Conservation (phyloP, 1,284 basidiomycete species). For the Austroboletus novae-zelandiae region DNA sequence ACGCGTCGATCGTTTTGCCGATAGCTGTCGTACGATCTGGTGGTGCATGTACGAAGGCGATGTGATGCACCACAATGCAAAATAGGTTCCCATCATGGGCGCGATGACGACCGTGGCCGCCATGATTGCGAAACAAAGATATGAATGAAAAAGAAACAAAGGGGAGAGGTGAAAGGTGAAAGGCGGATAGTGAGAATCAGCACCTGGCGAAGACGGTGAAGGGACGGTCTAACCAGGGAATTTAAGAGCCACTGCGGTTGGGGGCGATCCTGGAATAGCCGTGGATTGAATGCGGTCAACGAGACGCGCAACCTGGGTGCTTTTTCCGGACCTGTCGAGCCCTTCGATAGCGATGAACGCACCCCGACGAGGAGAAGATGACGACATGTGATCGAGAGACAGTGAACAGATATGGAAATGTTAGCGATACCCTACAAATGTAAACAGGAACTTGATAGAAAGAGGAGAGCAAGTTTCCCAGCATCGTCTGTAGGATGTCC, state of each 20-base stretch:
- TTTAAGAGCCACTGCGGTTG: constrained; percentile 57
- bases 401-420: neutral
- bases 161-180: neutral
- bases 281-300: constrained; percentile 29
- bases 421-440: too few species aligned
- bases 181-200: neutral
- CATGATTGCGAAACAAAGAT: too few species aligned
- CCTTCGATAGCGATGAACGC: constrained; percentile 92
- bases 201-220: neutral
- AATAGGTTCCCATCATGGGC: neutral
- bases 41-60: neutral
- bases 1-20: constrained; percentile 92
- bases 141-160: neutral
- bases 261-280: constrained; percentile 30
- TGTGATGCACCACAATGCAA: neutral
- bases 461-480: too few species aligned
- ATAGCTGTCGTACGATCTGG: constrained; percentile 90
- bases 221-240: constrained; percentile 72
- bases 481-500: too few species aligned
- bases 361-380: constrained; percentile 45
- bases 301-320: constrained; percentile 75
- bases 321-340: constrained; percentile 91
- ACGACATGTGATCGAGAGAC: constrained; percentile 16
- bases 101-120: neutral
- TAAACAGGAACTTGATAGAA: too few species aligned